These are phyloP conservation scores for Fusarium annulatum DNA, from an alignment of 2,329 filamentous ascomycete species.

Conservation along the genomic window DNA sequence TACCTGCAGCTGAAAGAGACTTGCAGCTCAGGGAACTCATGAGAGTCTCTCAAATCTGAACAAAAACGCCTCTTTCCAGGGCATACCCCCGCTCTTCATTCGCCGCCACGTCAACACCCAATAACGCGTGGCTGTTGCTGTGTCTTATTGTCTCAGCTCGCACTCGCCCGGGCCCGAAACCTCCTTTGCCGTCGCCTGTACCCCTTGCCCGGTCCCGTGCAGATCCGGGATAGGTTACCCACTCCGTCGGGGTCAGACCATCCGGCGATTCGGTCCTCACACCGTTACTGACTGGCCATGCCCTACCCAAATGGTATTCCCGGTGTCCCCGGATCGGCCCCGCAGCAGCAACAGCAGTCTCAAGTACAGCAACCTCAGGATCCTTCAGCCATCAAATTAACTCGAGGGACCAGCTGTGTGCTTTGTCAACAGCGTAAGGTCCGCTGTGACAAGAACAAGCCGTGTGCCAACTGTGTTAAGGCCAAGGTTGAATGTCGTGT, in stretches of 20 bases:
- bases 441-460: slow-evolving; percentile 77
- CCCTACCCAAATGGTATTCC: slow-evolving; percentile 38
- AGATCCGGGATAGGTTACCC: slow-evolving; percentile 19
- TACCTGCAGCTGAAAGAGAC: slow-evolving; percentile 12
- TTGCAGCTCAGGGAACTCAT: slow-evolving; percentile 25
- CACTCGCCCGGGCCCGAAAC: slow-evolving; percentile 7
- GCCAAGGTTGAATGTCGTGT: slow-evolving; percentile 71
- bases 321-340: slow-evolving; percentile 34
- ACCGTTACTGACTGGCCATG: slow-evolving; percentile 24
- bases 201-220: background rate
- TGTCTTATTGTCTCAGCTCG: slow-evolving; percentile 8
- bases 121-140: slow-evolving; percentile 2
- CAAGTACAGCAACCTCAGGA: slow-evolving; percentile 49
- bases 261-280: background rate
- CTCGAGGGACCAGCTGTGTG: slow-evolving; percentile 72
- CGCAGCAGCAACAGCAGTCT: slow-evolving; percentile 39
- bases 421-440: slow-evolving; percentile 82
- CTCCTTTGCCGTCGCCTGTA: background rate
- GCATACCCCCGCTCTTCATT: background rate
- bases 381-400: slow-evolving; percentile 63
- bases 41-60: slow-evolving; percentile 10
- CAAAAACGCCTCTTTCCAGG: slow-evolving; percentile 14
- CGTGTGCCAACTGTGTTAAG: slow-evolving; percentile 76
- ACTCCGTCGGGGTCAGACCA: slow-evolving; percentile 16
- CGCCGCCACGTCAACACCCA: slow-evolving; percentile 8